These are phyloP conservation scores for Cucurbita argyrosperma DNA, from an alignment of 306 rosid species.

Conservation along the genomic window DNA sequence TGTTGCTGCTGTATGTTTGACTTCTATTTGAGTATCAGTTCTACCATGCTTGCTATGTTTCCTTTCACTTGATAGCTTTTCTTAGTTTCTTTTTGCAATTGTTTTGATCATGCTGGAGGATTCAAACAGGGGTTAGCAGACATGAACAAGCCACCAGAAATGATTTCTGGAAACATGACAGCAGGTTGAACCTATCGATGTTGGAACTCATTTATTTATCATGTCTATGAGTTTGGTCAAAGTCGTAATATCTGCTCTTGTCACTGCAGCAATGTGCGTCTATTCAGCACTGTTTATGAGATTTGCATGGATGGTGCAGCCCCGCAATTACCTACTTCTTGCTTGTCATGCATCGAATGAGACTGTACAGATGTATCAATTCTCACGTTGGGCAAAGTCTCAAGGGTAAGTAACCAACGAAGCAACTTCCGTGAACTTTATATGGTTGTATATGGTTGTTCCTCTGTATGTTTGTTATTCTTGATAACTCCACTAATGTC, in stretches of 20 bases:
- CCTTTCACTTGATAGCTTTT: background rate
- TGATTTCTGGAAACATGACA: conserved; percentile 82
- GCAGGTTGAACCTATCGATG: conserved; percentile 3
- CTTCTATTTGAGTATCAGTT: background rate
- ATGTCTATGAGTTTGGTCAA: background rate
- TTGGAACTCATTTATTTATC: background rate
- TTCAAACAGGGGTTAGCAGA: conserved; percentile 67
- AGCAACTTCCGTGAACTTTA: background rate
- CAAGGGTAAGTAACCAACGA: conserved; percentile 27
- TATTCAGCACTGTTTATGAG: conserved; percentile 65
- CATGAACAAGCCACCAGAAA: conserved; percentile 82
- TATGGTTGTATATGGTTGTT: background rate
- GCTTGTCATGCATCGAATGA: conserved; percentile 56
- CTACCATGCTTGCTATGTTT: background rate
- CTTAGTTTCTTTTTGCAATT: background rate
- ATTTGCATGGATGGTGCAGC: conserved; percentile 72
- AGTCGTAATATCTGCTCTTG: background rate
- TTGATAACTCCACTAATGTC: no score
- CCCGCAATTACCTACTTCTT: conserved; percentile 54
- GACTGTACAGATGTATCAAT: conserved; percentile 56
- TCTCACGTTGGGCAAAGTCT: conserved; percentile 50
- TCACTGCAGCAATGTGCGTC: conserved; percentile 51
- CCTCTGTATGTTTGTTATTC: background rate
- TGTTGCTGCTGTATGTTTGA: conserved; percentile 72
- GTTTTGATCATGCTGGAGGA: conserved; percentile 1